Evolutionary conservation across 2,329 filamentous ascomycete species (phyloP).

Genomic region (Stromatinia cepivora): DNA sequence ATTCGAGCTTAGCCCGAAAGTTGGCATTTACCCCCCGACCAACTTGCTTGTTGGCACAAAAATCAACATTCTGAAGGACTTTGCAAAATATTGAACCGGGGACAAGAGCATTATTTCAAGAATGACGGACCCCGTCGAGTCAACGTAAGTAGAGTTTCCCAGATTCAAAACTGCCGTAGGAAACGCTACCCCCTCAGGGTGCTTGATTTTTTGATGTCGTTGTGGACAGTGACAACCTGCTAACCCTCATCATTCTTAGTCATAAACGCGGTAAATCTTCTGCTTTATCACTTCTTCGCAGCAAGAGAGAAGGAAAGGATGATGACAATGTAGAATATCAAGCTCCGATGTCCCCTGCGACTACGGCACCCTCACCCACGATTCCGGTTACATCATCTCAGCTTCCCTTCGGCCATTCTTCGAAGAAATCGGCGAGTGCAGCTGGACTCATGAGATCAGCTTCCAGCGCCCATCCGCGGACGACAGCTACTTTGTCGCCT

Average conservation of each 20-base stretch:
- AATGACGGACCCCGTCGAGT: slow-evolving; percentile 10
- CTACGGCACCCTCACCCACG: slow-evolving; percentile 32
- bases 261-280: slow-evolving; percentile 56
- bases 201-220: not conserved
- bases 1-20: not conserved
- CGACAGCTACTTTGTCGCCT: slow-evolving; percentile 29
- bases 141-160: slow-evolving; percentile 1
- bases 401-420: slow-evolving; percentile 32
- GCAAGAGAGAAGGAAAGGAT: slow-evolving; percentile 43
- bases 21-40: slow-evolving; percentile 12
- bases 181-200: not conserved
- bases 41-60: slow-evolving; percentile 4
- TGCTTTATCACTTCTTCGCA: slow-evolving; percentile 54
- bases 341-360: slow-evolving; percentile 34
- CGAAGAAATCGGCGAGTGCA: slow-evolving; percentile 37
- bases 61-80: not conserved
- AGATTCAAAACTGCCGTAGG: not conserved
- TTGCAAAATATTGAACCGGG: not conserved
- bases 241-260: slow-evolving; percentile 26
- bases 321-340: slow-evolving; percentile 40
- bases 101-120: not conserved
- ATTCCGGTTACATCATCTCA: slow-evolving; percentile 30
- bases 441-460: slow-evolving; percentile 37
- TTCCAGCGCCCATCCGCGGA: slow-evolving; percentile 8
- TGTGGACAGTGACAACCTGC: slow-evolving; percentile 2